Conservation (phyloP, 116 monocot species). For the Posidonia oceanica region DNA sequence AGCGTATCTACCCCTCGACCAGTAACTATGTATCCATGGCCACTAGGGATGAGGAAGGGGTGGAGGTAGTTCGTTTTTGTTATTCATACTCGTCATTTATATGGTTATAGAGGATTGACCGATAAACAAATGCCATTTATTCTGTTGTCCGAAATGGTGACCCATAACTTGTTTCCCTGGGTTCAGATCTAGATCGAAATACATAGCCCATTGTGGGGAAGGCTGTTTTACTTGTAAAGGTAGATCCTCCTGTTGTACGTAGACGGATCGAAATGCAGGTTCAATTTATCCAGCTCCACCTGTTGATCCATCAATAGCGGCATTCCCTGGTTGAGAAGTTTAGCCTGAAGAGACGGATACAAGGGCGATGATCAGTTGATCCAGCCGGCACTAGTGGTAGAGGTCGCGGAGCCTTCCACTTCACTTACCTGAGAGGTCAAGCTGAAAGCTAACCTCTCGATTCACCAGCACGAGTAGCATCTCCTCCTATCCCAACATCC, state of each 20-base stretch:
- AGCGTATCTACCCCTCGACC: neutral
- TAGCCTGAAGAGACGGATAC: neutral
- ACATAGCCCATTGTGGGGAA: neutral
- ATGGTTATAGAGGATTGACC: neutral
- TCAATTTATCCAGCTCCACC: neutral
- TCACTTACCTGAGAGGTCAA: neutral
- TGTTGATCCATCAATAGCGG: neutral
- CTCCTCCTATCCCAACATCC: neutral
- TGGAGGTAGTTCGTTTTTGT: neutral
- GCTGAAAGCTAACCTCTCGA: neutral
- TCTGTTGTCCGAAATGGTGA: neutral
- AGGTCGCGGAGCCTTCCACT: neutral
- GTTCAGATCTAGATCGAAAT: slow-evolving; percentile 1
- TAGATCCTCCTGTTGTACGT: neutral
- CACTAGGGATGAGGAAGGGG: neutral
- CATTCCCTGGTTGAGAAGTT: neutral
- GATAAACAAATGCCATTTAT: neutral
- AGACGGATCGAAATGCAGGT: neutral
- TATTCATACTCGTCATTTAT: slow-evolving; percentile 1
- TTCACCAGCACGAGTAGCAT: neutral
- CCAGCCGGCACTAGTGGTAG: too few relatives aligned
- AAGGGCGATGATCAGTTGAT: neutral
- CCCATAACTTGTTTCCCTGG: neutral
- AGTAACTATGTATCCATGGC: neutral
- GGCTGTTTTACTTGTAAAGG: neutral